phyloP scores from a whole-genome alignment of 768 basidiomycete species.

The Chlorophyllum brunneum region DNA sequence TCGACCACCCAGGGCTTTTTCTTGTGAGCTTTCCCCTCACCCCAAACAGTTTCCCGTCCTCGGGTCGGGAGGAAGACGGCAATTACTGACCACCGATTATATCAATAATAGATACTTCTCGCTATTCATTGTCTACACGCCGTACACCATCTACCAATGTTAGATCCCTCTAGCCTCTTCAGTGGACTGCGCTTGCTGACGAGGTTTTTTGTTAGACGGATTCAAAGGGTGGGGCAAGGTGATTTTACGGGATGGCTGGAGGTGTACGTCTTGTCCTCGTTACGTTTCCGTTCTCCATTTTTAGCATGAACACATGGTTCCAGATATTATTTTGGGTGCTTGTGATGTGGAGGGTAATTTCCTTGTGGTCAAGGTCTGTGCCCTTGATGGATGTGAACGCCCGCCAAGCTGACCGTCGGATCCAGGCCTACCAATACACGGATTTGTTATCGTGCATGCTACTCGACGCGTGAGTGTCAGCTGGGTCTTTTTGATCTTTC shows the following conservation, averaged over 20 bases:
- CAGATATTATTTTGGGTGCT: conserved; percentile 74
- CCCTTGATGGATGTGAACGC: neutral
- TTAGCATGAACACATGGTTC: conserved; percentile 2
- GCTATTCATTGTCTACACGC: conserved; percentile 72
- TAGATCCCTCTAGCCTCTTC: conserved; percentile 22
- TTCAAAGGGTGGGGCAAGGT: conserved; percentile 79
- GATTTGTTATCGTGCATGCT: conserved; percentile 88
- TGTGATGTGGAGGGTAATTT: conserved; percentile 91
- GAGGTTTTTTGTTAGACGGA: conserved; percentile 52
- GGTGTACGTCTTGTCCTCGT: conserved; percentile 48
- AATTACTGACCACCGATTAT: neutral
- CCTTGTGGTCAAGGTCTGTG: conserved; percentile 66
- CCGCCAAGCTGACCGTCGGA: conserved; percentile 1
- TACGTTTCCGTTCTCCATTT: neutral
- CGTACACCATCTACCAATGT: conserved; percentile 90
- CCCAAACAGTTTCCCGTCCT: neutral
- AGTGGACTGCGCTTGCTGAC: conserved; percentile 2
- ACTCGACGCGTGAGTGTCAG: conserved; percentile 70
- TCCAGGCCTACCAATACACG: conserved; percentile 79
- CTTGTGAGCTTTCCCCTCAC: conserved; percentile 46
- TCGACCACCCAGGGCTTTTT: conserved; percentile 65
- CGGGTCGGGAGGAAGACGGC: neutral
- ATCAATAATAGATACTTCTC: conserved; percentile 62
- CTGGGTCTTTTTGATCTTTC: conserved; percentile 28
- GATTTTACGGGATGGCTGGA: conserved; percentile 77